A percentile compares a stretch with the other conserved stretches of the same genome.
phyloP scores from a whole-genome alignment of 345 rosid species.

The Cardamine occulta region DNA sequence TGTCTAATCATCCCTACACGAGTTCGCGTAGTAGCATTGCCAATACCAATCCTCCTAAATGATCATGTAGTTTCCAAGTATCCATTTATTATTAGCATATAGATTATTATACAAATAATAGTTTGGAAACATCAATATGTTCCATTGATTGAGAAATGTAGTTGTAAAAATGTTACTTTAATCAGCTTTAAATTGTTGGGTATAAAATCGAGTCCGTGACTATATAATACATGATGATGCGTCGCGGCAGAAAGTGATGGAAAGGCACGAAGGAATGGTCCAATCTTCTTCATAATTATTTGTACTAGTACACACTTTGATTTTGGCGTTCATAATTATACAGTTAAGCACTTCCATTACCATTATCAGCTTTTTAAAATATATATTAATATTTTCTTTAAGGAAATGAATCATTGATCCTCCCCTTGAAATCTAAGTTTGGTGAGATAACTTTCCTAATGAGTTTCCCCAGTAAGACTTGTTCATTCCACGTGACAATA shows the following conservation, averaged over 20 bases:
- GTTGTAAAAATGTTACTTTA: neutral
- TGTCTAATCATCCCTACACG: neutral
- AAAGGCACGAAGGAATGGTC: neutral
- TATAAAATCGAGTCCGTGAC: neutral
- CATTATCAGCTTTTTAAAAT: neutral
- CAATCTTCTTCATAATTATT: neutral
- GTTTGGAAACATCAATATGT: neutral
- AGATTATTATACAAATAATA: neutral
- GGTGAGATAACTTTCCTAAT: constrained; percentile 26
- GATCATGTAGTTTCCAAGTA: neutral
- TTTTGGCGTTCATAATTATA: neutral
- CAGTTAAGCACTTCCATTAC: neutral
- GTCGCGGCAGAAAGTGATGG: constrained; percentile 3
- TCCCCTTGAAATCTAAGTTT: constrained; percentile 17
- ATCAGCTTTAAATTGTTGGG: neutral
- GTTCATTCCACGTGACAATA: constrained; percentile 38
- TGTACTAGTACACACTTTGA: neutral
- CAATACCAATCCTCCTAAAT: neutral
- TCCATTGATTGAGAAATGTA: neutral
- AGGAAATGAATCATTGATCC: neutral
- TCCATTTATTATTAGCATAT: neutral
- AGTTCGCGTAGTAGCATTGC: neutral
- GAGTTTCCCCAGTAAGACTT: constrained; percentile 14
- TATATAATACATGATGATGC: neutral
- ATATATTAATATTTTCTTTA: neutral